Evolutionary conservation across 805 yeast genomes (phyloP), one percentile per base, ranked within the genome.

Genomic region (Ogataea corticis): DNA sequence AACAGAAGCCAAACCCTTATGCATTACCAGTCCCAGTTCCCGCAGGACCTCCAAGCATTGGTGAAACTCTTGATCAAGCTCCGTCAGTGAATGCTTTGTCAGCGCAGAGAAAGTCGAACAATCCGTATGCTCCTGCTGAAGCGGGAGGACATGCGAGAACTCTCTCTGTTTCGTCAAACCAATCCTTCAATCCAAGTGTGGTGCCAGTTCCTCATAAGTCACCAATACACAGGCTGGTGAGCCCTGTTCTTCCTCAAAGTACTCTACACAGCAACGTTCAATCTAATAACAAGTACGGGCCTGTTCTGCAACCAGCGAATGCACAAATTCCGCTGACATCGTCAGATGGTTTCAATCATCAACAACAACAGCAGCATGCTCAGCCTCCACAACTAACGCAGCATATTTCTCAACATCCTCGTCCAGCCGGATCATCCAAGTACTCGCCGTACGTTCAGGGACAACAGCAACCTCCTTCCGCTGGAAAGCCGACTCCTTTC

Each of bases 61-160:
- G 23, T 7, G 18, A 30, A n/a, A 19, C 27, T 23, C 41, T 45
- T 5, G 19, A 33, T 16, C 32, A 38, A 14, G 10, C 41, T 2
- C 23, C 42, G 21, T 7, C 30, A 13, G 23, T 27, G 18, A 25
- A 14, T 14, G 9, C 40, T 7, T 5, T 37, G 25, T 14, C 17
- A 4, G 27, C 27, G 15, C 40, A 37, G 2, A 42, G 56, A 33
- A 52, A 47, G 33, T 16, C 58, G 3, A 41, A 57, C 10, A 63
- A 64, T 35, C 66, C 67, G 5, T 62, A 62, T 53, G 68, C 66
- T 18, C 68, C 68, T 13, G 52, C 61, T 2, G 59, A 56, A 23
- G 57, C 39, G 10, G 66, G 66, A 4, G 68, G 66, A 2, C 68
- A 60, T 48, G 57, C 59, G 4, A 54, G 63, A 44, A 57, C 58